Percentiles rank a stretch among this genome's conserved stretches.
These are phyloP conservation scores for Aristolochia fimbriata DNA, from an alignment of 164 flowering plant genomes.

Conservation along the genomic window DNA sequence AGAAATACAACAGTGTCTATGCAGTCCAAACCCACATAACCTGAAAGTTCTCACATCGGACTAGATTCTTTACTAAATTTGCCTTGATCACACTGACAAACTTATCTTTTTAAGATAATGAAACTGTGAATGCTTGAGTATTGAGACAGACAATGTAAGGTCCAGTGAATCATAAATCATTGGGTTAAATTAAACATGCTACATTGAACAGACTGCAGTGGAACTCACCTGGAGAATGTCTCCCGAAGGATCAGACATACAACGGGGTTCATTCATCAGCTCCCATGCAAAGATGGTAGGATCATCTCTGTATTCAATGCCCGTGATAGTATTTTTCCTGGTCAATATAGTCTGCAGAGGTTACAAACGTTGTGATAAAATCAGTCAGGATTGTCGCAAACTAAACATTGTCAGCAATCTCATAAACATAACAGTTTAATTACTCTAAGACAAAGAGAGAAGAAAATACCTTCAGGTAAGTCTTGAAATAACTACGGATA, in stretches of 20 bases:
- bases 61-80: too few relatives aligned
- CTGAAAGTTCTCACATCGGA: too few relatives aligned
- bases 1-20: too few relatives aligned
- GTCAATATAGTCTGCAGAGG: conserved; percentile 62
- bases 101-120: too few relatives aligned
- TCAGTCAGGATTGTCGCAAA: neutral
- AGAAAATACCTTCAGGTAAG: conserved; percentile 56
- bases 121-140: too few relatives aligned
- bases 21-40: too few relatives aligned
- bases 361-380: neutral
- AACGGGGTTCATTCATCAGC: conserved; percentile 95
- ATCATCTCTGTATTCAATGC: conserved; percentile 78
- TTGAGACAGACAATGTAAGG: too few relatives aligned
- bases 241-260: conserved; percentile 87
- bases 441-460: neutral
- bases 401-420: neutral
- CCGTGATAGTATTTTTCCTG: conserved; percentile 78
- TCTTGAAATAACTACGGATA: conserved; percentile 69
- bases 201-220: neutral
- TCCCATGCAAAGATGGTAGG: conserved; percentile 98
- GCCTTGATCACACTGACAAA: too few relatives aligned
- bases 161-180: too few relatives aligned
- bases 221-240: conserved; percentile 81
- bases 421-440: neutral
- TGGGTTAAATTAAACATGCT: neutral